phyloP scores from a whole-genome alignment of 495 filamentous ascomycete genomes.

The Xylaria intraflava region DNA sequence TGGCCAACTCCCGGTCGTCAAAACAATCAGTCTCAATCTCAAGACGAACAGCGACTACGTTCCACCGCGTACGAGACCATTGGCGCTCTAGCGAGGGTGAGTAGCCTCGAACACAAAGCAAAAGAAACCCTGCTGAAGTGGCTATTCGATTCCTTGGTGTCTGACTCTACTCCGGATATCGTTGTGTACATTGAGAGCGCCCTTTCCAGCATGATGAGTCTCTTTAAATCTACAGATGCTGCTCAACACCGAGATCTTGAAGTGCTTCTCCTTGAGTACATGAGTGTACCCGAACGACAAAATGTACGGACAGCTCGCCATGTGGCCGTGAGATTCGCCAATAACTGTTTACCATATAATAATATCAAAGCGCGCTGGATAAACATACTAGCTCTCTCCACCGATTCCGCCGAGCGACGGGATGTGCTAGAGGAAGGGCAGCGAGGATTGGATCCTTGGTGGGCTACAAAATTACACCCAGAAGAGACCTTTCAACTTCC shows the following conservation, averaged over 20 bases:
- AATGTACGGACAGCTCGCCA: conserved; percentile 60
- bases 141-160: conserved; percentile 74
- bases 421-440: conserved; percentile 86
- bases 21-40: conserved; percentile 37
- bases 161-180: conserved; percentile 68
- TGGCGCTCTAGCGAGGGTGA: conserved; percentile 64
- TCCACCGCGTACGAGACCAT: conserved; percentile 78
- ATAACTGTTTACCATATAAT: conserved; percentile 74
- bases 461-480: conserved; percentile 32
- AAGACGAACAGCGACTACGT: conserved; percentile 59
- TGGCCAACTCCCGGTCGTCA: conserved; percentile 58
- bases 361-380: conserved; percentile 82
- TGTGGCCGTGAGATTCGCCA: conserved; percentile 81
- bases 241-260: conserved; percentile 24
- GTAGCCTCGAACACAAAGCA: conserved; percentile 43
- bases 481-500: conserved; percentile 34
- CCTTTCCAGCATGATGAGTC: conserved; percentile 59
- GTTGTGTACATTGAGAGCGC: conserved; percentile 86
- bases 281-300: conserved; percentile 36
- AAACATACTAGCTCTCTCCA: conserved; percentile 70
- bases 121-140: conserved; percentile 57
- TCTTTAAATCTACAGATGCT: conserved; percentile 42
- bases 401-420: conserved; percentile 55
- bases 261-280: conserved; percentile 57
- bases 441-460: conserved; percentile 66